These are phyloP conservation scores for Mycena sanguinolenta DNA, from an alignment of 768 basidiomycete genomes.

Conservation along the genomic window DNA sequence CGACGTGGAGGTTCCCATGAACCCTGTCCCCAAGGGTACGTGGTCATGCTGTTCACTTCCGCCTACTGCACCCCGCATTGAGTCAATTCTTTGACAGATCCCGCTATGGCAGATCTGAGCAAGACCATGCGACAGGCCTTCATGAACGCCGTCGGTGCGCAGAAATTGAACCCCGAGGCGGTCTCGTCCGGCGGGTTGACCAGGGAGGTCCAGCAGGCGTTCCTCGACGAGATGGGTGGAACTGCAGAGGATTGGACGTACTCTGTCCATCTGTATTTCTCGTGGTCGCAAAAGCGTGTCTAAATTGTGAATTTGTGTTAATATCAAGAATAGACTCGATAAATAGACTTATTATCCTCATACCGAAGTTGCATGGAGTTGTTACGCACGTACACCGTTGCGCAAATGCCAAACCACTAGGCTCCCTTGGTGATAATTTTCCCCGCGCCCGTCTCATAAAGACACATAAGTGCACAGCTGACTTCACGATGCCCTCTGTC, in stretches of 20 bases:
- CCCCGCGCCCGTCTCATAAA: no score
- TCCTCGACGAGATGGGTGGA: slow-evolving; percentile 19
- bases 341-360: no score
- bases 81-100: slow-evolving; percentile 4
- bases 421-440: no score
- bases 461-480: no score
- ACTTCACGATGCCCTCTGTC: no score
- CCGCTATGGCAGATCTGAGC: slow-evolving; percentile 15
- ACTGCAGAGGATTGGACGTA: slow-evolving; percentile 21
- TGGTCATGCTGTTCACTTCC: neutral
- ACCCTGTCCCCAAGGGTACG: slow-evolving; percentile 4
- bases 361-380: no score
- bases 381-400: no score
- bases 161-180: slow-evolving; percentile 23
- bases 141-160: slow-evolving; percentile 18
- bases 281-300: slow-evolving; percentile 21
- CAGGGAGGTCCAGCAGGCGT: slow-evolving; percentile 21
- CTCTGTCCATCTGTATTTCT: slow-evolving; percentile 16
- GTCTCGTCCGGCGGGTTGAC: slow-evolving; percentile 1
- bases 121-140: slow-evolving; percentile 17
- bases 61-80: no score
- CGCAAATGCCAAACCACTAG: no score
- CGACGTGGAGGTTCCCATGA: slow-evolving; percentile 6
- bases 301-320: neutral
- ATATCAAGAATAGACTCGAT: neutral